phyloP scores from a whole-genome alignment of 352 stramenopile species.

The Pythium apleroticum region DNA sequence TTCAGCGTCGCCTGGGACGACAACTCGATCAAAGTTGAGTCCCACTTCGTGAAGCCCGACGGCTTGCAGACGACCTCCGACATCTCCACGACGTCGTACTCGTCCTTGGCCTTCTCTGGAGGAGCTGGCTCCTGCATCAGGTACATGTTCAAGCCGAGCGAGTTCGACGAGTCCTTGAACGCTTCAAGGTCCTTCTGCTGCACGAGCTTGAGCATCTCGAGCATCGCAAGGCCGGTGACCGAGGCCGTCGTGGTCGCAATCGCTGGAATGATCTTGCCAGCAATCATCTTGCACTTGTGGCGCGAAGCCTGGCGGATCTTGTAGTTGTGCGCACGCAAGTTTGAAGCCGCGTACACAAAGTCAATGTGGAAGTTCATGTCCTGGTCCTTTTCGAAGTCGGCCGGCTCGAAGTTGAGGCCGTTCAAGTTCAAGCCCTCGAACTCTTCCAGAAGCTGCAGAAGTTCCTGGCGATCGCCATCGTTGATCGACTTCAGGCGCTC shows the following conservation, averaged over 20 bases:
- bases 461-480: constrained; percentile 62
- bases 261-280: constrained; percentile 99
- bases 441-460: constrained; percentile 70
- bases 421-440: constrained; percentile 58
- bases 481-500: constrained; percentile 44
- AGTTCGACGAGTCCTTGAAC: constrained; percentile 93
- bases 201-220: constrained; percentile 88
- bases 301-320: constrained; percentile 79
- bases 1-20: constrained; percentile 62
- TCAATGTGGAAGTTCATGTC: constrained; percentile 94
- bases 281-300: constrained; percentile 97
- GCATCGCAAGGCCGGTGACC: constrained; percentile 96
- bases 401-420: constrained; percentile 66
- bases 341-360: constrained; percentile 97
- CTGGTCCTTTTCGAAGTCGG: constrained; percentile 99
- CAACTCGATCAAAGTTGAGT: constrained; percentile 80
- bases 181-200: constrained; percentile 87
- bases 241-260: constrained; percentile 99
- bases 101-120: constrained; percentile 87
- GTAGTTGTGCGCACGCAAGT: constrained; percentile 93
- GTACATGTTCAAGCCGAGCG: constrained; percentile 92
- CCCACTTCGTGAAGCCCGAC: constrained; percentile 91
- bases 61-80: constrained; percentile 86
- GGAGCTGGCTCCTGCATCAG: constrained; percentile 88
- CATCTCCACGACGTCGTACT: constrained; percentile 91